Base-by-base conservation (phyloP, 257 asterid genomes). In the Solanum corneliomulleri region DNA sequence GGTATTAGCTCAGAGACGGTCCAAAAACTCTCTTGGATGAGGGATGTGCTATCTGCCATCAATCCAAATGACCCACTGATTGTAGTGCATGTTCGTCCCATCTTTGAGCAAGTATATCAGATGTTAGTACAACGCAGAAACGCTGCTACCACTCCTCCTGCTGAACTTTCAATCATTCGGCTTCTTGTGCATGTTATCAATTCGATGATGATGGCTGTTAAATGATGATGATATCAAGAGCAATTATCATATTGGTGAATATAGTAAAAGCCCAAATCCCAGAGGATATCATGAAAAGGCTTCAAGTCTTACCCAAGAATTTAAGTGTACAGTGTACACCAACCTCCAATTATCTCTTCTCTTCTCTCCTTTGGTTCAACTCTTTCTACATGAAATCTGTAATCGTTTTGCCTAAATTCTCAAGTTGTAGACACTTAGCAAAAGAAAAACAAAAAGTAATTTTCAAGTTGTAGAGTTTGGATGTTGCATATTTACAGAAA, bases 51-150 rank as follows among this genome's bases (percentile, higher is more conserved):
- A 0, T 75, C 95, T 76, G 98, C 98, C 35, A 90, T 97, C 86
- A 93, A 95, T 87, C 99, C 99, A 25, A 85, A 93, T 1, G 98
- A 97, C 83, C 93, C 95, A 20, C 87, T 93, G 96, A 97, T 97
- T 37, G 92, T 89, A 42, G 89, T 94, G 86, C 98, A 96, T 13
- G 95, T 95, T 14, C 98, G 96, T 3, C 98, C 98, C 6, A 96
- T 97, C 92, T 95, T 97, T 52, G 99, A 97, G 91, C 99, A 97
- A 91, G 99, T 97, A 9, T 97, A 94, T 91, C 97, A 95, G 87
- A 95, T 93, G 86, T 64, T 97, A 87, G 91, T 91, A 86, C 99
- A 94, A 88, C 98, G 94, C 49, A 96, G 95, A 86, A 92, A 83
- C 88, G 89, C 92, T 87, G 97, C 98, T 3, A 92, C 93, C 21